A percentile compares a stretch with the other conserved stretches of the same genome.
Conservation (phyloP, 2,329 filamentous ascomycete species). For the Aspergillus sp. region DNA sequence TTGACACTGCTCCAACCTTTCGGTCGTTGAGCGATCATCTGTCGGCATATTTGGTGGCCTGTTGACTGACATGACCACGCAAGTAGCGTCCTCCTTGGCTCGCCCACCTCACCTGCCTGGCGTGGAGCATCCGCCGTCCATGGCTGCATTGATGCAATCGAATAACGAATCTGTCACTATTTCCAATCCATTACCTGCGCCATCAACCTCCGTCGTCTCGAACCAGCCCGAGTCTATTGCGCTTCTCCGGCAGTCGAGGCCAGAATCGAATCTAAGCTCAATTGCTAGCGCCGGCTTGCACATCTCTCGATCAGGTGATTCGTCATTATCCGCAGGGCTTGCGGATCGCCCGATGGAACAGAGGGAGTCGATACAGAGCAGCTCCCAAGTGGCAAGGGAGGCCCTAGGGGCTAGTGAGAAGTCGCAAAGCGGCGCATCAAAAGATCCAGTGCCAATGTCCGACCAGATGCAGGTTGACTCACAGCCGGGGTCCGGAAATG, state of each 20-base stretch:
- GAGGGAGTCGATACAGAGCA: conserved; percentile 24
- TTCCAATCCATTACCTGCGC: conserved; percentile 25
- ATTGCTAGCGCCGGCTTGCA: conserved; percentile 36
- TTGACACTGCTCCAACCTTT: not conserved
- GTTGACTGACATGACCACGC: conserved; percentile 27
- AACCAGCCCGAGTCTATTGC: conserved; percentile 22
- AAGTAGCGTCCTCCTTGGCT: conserved; percentile 23
- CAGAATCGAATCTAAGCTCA: conserved; percentile 30
- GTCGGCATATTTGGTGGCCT: conserved; percentile 3
- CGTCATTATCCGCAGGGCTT: conserved; percentile 48
- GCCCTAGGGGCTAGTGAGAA: conserved; percentile 30
- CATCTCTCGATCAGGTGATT: conserved; percentile 29
- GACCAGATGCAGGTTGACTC: conserved; percentile 38
- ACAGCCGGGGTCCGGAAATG: conserved; percentile 45
- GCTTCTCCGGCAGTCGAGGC: conserved; percentile 28
- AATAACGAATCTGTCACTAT: conserved; percentile 32
- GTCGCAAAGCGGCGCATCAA: conserved; percentile 30
- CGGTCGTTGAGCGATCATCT: conserved; percentile 1
- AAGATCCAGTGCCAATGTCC: conserved; percentile 41
- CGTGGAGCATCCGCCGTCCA: conserved; percentile 26
- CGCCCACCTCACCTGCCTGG: conserved; percentile 23
- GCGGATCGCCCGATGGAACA: conserved; percentile 22
- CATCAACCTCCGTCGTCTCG: conserved; percentile 20
- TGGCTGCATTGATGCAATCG: conserved; percentile 36
- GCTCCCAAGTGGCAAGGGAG: conserved; percentile 34